These are phyloP conservation scores for Syzygium aqueum DNA, from an alignment of 345 rosid genomes.

Conservation along the genomic window DNA sequence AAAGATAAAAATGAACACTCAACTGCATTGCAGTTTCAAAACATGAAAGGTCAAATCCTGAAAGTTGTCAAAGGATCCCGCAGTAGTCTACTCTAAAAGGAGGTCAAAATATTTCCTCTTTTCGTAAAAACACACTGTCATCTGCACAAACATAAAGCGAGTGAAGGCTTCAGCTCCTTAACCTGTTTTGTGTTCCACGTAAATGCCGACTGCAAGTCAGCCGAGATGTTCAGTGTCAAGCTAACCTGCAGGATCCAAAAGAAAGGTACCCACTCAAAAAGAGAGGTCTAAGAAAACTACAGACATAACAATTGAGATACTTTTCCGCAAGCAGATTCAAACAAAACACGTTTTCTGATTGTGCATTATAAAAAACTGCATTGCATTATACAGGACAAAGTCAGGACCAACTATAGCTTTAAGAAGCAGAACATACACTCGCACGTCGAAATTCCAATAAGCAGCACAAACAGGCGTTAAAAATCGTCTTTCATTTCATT, in stretches of 20 bases:
- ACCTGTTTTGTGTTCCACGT: constrained; percentile 99
- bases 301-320: background rate
- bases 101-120: background rate
- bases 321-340: background rate
- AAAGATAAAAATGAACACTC: background rate
- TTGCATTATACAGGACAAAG: background rate
- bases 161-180: background rate
- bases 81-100: background rate
- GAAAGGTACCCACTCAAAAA: background rate
- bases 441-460: background rate
- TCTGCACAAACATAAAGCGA: background rate
- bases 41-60: background rate
- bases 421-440: background rate
- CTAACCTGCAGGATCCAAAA: constrained; percentile 50
- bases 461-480: background rate
- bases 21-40: background rate
- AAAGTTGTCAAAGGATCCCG: background rate
- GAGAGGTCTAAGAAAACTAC: background rate
- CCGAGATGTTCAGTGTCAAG: constrained; percentile 80
- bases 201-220: constrained; percentile 80
- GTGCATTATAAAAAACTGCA: background rate
- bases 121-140: background rate
- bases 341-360: background rate
- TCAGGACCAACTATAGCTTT: background rate
- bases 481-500: background rate